Base-by-base conservation (phyloP, 2,329 filamentous ascomycete species). In the Paraphaeosphaeria minitans region DNA sequence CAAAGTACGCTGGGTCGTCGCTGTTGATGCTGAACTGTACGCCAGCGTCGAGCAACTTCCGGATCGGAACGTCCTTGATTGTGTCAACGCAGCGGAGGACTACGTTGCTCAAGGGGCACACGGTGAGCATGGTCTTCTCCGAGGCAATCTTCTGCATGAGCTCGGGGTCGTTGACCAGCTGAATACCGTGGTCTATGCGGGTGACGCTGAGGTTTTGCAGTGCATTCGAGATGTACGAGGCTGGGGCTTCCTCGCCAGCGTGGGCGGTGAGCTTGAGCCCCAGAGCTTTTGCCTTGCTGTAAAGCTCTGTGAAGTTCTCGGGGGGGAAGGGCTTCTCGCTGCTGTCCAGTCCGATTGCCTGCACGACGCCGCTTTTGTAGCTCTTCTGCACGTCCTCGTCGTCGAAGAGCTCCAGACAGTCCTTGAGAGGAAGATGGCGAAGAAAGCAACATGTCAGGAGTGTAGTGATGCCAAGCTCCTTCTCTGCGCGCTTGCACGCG, bases 91-190 rank as follows among this genome's bases (percentile, higher is more conserved):
- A 87, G n/a, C 80, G 78, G 63, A 91, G 72, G 65, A 83, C 79
- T 12, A 93, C 85, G 75, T 94, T 93, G 65, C 87, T 90, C 59
- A 91, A 71, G 1, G 91, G 91, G 70, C 90, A 94, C 39, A 92
- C 80, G 0, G 89, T 90, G 57, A 93, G 75, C 70, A 93, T 69
- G 21, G 84, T 85, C 39, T 83, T 79, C 56, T 85, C 78, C 13
- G 77, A 71, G 1, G 84, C 88, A 14, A 92, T 81, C 24, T 83
- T 80, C 59, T 79, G 70, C 72, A 92, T 78, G 27, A 93, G 78
- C 21, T 74, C 79, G 0, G 80, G 75, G 62, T 91, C 86, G 45
- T 89, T 82, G 5, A 84, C 80, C 9, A 91, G 80, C 9, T 85
- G 83, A 56, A 91, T 86, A 0, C 90, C 90, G 71, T 94, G 89